phyloP scores from a whole-genome alignment of 169 alveolate genomes.

The Haemoproteus tartakovskyi region DNA sequence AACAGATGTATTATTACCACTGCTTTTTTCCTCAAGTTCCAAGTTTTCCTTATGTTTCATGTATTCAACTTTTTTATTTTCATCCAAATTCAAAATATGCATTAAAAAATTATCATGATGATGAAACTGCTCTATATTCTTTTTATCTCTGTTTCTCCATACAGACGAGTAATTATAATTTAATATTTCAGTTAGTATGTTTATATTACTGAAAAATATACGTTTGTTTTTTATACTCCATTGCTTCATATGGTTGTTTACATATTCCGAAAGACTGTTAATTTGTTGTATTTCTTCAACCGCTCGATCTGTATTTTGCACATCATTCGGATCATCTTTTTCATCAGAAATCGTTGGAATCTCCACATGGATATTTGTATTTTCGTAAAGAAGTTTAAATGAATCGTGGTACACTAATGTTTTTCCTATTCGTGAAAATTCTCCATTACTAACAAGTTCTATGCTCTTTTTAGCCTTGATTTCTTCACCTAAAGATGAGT shows the following conservation, averaged over 20 bases:
- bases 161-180: constrained; percentile 13
- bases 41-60: neutral
- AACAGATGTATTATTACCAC: too few relatives aligned
- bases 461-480: too few relatives aligned
- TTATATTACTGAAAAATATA: constrained; percentile 12
- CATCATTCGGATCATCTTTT: too few relatives aligned
- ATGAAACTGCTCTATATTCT: neutral
- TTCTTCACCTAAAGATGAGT: too few relatives aligned
- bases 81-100: neutral
- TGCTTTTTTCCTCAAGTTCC: neutral
- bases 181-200: constrained; percentile 2
- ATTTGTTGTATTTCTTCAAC: neutral
- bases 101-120: constrained; percentile 22
- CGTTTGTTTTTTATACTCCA: constrained; percentile 2
- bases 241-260: neutral
- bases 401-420: too few relatives aligned
- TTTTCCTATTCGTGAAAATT: too few relatives aligned
- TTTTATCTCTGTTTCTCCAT: neutral
- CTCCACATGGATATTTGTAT: too few relatives aligned
- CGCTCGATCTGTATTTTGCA: neutral
- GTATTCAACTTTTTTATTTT: neutral
- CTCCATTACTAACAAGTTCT: too few relatives aligned
- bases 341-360: too few relatives aligned
- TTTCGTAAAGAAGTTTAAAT: too few relatives aligned
- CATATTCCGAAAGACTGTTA: constrained; percentile 6